Evolutionary conservation across 2,329 filamentous ascomycete genomes (phyloP).

Genomic region (Aspergillus versicolor): DNA sequence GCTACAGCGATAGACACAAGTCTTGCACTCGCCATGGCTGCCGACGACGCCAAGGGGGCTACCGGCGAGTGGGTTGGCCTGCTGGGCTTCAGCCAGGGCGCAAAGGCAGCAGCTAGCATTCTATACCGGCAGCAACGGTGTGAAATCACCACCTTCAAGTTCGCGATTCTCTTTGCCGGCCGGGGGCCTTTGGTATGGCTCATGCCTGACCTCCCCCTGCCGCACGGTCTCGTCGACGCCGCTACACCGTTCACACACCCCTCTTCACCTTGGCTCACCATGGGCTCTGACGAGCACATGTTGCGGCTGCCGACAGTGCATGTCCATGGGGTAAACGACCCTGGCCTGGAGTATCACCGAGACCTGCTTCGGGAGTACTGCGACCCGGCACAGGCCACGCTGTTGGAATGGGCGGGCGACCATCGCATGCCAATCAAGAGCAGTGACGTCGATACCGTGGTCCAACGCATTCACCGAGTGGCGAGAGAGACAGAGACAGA

Average conservation of each 20-base stretch:
- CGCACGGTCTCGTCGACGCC: neutral
- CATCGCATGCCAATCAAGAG: slow-evolving; percentile 70
- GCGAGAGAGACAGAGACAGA: neutral
- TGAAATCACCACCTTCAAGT: slow-evolving; percentile 50
- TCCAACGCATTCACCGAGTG: neutral
- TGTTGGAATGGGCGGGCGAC: slow-evolving; percentile 69
- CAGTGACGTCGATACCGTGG: slow-evolving; percentile 53
- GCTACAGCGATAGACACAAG: slow-evolving; percentile 43
- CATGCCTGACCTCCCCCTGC: slow-evolving; percentile 39
- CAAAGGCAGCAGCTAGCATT: slow-evolving; percentile 60
- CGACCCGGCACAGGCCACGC: slow-evolving; percentile 48
- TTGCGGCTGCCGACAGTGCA: slow-evolving; percentile 63
- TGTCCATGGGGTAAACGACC: slow-evolving; percentile 64
- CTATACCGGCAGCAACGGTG: slow-evolving; percentile 58
- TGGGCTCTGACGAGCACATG: neutral
- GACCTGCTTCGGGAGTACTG: slow-evolving; percentile 50
- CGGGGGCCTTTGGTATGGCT: slow-evolving; percentile 56
- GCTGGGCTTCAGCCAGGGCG: slow-evolving; percentile 67
- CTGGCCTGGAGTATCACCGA: slow-evolving; percentile 17
- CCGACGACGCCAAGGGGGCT: slow-evolving; percentile 44
- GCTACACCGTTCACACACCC: neutral
- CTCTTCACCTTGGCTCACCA: neutral
- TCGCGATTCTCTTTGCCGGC: slow-evolving; percentile 63
- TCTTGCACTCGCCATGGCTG: slow-evolving; percentile 48
- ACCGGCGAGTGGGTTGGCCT: slow-evolving; percentile 60